Base-by-base conservation (phyloP, 768 basidiomycete genomes). In the Rickenella mellea region DNA sequence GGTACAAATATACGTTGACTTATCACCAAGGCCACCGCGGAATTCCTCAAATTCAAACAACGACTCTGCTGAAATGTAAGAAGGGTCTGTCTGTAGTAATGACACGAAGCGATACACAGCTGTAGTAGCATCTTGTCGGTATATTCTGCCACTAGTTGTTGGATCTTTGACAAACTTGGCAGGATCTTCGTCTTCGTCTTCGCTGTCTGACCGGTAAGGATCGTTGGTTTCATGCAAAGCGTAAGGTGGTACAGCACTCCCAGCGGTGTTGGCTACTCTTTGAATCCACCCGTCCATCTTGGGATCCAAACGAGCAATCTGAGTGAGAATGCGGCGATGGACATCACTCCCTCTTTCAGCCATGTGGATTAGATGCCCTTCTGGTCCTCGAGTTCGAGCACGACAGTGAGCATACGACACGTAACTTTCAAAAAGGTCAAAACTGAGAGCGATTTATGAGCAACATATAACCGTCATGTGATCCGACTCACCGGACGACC, bases 341-440 rank as follows among this genome's bases (percentile, higher is more conserved):
- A 55, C 49, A 44, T 74, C 71, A 47, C 76, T 78, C 3, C 66
- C 70, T 47, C 68, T 65, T 54, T 85, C 76, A 17, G 71, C 67
- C 71, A 87, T 72, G 52, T 83, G 71, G 5, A 86, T 58, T 30
- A 83, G 51, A 52, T 76, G 71, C 45, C 75, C 68, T 43, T 68
- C 64, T 30, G 65, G 59, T 6, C 69, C 70, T 35, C 65, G 54
- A 29, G 73, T 64, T 25, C 66, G 64, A 24, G 72, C 67, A 24
- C 73, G 73, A 32, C 68, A 61, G 51, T 71, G 74, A 11, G 73
- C 73, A 54, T 77, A 71, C 4, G 78, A 78, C 5, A 80, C 53
- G 40, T 76, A 75, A 47, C 79, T 76, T 48, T 80, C 74, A 43
- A 75, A 76, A 1, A 79, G 53, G 50, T 82, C 71, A 49, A 69